Percentiles rank a stretch among this genome's conserved stretches.
Evolutionary conservation across 129 eudicot genomes (phyloP).

Genomic region (Lactuca sativa): DNA sequence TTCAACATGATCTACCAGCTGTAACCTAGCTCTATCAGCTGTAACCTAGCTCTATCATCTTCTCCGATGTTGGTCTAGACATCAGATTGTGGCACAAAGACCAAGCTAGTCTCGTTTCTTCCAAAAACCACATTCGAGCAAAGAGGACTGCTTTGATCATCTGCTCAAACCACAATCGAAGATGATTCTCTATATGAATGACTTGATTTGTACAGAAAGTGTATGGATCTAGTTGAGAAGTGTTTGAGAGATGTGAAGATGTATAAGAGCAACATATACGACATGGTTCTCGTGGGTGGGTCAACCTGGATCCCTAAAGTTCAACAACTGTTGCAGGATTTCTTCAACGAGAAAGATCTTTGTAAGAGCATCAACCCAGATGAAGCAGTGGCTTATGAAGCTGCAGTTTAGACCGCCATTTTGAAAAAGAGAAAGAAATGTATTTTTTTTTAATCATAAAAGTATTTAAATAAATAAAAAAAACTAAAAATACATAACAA

Average conservation of each 20-base stretch:
- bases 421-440: slow-evolving; percentile 23
- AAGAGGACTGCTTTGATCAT: slow-evolving; percentile 77
- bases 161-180: slow-evolving; percentile 84
- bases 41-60: slow-evolving; percentile 69
- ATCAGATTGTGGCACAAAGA: slow-evolving; percentile 71
- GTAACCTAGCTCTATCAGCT: slow-evolving; percentile 64
- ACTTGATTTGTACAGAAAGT: slow-evolving; percentile 71
- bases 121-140: slow-evolving; percentile 27
- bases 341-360: slow-evolving; percentile 73
- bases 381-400: slow-evolving; percentile 89
- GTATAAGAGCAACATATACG: slow-evolving; percentile 76
- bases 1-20: slow-evolving; percentile 71
- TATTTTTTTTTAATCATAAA: no score
- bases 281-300: slow-evolving; percentile 84
- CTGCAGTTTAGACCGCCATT: slow-evolving; percentile 76
- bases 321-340: slow-evolving; percentile 74
- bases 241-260: slow-evolving; percentile 89
- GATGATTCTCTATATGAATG: slow-evolving; percentile 75
- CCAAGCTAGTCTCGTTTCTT: slow-evolving; percentile 29
- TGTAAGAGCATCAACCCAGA: slow-evolving; percentile 89
- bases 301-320: slow-evolving; percentile 86
- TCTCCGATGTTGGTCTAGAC: slow-evolving; percentile 90
- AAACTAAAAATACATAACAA: no score
- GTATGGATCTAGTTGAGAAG: slow-evolving; percentile 93
- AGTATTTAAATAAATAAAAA: no score